These are phyloP conservation scores for Liquidambar formosana DNA, from an alignment of 164 flowering plant genomes.

Conservation along the genomic window DNA sequence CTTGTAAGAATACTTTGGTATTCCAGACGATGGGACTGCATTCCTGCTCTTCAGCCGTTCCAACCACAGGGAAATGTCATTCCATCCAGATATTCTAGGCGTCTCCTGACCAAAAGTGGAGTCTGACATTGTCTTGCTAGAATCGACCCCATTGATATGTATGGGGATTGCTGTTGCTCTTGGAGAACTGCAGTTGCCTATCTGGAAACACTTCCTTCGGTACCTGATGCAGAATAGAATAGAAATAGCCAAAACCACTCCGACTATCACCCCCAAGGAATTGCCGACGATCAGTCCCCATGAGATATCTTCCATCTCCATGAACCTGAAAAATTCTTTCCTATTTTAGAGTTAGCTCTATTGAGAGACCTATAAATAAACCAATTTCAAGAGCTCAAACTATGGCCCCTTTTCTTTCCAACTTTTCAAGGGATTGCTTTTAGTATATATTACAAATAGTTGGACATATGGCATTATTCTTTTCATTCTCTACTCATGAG, in stretches of 20 bases:
- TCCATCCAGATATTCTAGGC: conserved; percentile 7
- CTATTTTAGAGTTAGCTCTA: neutral
- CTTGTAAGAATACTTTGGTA: no score
- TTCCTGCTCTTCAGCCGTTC: conserved; percentile 14
- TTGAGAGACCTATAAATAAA: no score
- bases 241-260: conserved; percentile 1
- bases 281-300: neutral
- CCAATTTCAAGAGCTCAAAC: no score
- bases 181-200: no score
- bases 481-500: no score
- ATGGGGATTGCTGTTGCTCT: neutral
- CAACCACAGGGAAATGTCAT: conserved; percentile 7
- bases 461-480: no score
- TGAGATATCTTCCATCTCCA: neutral
- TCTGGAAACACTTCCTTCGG: no score
- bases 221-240: neutral
- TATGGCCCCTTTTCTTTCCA: no score
- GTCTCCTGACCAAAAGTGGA: no score
- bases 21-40: conserved; percentile 12
- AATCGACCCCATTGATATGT: neutral
- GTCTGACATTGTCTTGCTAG: no score
- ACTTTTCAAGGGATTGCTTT: no score
- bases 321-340: neutral
- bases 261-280: neutral
- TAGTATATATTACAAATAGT: no score